A percentile compares a stretch with the other conserved stretches of the same genome.
Conservation (phyloP, 768 basidiomycete genomes). For the Basidioascus undulatus region DNA sequence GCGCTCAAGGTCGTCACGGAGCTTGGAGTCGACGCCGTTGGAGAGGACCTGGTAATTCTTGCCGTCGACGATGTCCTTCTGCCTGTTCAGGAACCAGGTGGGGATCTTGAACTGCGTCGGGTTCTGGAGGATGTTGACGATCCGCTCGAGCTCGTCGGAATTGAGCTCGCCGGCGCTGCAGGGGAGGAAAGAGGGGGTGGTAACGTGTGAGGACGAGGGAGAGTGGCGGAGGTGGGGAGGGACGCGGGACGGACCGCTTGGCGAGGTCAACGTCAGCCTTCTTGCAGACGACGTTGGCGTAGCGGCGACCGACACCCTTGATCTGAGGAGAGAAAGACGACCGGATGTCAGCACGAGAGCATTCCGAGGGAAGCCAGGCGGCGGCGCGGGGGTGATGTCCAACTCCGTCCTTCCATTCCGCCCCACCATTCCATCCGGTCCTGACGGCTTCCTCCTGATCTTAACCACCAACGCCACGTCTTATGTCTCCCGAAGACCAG, state of each 20-base stretch:
- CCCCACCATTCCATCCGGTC: not conserved
- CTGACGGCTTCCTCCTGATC: no score
- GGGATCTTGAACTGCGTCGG: constrained; percentile 99
- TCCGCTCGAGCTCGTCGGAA: constrained; percentile 95
- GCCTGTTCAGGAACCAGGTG: constrained; percentile 97
- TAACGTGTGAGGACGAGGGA: no score
- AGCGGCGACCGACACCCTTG: constrained; percentile 98
- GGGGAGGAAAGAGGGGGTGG: not conserved
- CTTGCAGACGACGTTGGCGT: constrained; percentile 98
- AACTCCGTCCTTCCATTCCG: not conserved
- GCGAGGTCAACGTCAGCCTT: constrained; percentile 97
- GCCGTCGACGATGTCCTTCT: constrained; percentile 91
- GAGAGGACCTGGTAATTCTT: constrained; percentile 90
- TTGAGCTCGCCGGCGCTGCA: constrained; percentile 94
- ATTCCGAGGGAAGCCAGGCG: not conserved
- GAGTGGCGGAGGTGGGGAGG: not conserved
- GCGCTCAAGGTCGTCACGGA: constrained; percentile 92
- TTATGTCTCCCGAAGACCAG: no score
- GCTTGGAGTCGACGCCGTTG: constrained; percentile 88
- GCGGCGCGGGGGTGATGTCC: not conserved
- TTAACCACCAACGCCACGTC: no score
- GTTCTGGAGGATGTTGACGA: constrained; percentile 98
- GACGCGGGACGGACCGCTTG: constrained; percentile 54
- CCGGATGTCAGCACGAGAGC: not conserved
- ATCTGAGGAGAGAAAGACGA: constrained; percentile 90